Conservation (phyloP, 2,329 filamentous ascomycete genomes). For the Talaromyces sp. region DNA sequence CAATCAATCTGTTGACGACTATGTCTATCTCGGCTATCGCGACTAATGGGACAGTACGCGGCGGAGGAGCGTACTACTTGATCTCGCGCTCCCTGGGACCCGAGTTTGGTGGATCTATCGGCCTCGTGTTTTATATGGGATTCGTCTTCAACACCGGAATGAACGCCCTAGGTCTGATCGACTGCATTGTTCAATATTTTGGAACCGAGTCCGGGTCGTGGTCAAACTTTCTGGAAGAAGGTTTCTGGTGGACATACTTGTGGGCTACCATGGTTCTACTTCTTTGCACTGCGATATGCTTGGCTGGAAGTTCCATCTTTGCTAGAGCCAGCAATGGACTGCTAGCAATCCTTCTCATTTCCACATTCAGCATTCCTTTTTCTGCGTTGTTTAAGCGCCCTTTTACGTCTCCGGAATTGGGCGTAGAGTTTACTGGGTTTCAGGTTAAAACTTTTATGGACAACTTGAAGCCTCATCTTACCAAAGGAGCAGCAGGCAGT, state of each 20-base stretch:
- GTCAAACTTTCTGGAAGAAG: slow-evolving; percentile 59
- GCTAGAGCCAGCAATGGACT: slow-evolving; percentile 74
- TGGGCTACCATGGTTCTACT: slow-evolving; percentile 68
- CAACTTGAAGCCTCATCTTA: slow-evolving; percentile 68
- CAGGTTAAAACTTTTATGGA: slow-evolving; percentile 62
- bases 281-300: slow-evolving; percentile 67
- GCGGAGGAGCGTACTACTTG: slow-evolving; percentile 82
- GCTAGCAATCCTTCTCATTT: slow-evolving; percentile 63
- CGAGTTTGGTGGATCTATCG: slow-evolving; percentile 85
- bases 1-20: slow-evolving; percentile 76
- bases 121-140: slow-evolving; percentile 85
- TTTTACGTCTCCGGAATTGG: slow-evolving; percentile 58
- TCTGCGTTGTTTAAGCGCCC: slow-evolving; percentile 66
- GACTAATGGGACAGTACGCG: slow-evolving; percentile 82
- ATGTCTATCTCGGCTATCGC: slow-evolving; percentile 85
- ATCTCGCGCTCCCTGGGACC: slow-evolving; percentile 81
- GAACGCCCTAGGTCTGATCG: slow-evolving; percentile 80
- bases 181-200: slow-evolving; percentile 74
- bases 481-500: slow-evolving; percentile 57
- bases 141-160: slow-evolving; percentile 80
- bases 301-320: slow-evolving; percentile 76
- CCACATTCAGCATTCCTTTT: slow-evolving; percentile 75
- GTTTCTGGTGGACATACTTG: slow-evolving; percentile 72
- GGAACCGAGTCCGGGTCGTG: slow-evolving; percentile 54
- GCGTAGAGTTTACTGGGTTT: slow-evolving; percentile 74